Base-by-base conservation (phyloP, 352 stramenopile species). In the Phytopythium helicoides region DNA sequence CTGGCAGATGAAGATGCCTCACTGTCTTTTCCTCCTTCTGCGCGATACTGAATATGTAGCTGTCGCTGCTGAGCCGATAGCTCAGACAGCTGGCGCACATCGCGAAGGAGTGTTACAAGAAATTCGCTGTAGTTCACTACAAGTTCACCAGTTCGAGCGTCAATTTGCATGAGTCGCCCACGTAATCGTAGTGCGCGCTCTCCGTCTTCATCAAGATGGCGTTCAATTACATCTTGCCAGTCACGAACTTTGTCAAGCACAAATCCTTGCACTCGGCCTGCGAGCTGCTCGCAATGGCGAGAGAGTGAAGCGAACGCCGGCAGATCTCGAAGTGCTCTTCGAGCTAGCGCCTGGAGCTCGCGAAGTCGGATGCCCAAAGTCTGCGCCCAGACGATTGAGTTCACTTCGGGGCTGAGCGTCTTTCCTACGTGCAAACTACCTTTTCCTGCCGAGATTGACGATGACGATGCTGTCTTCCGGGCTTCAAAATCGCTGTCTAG, bases 71-170 rank as follows among this genome's bases (percentile, higher is more conserved):
- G 66, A 8, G 60, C 58, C 34, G 64, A 89, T n/a, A 98, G 76
- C 53, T 98, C 94, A 1, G 77, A 85, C 11, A 98, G 81, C 56
- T 98, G 87, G 15, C 94, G 81, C 3, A 97, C 89, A 50, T 98
- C 90, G 4, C 92, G 82, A 21, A 98, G 62, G 7, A 98, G 60
- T 8, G 82, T 95, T 3, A 98, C 94, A 12, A 98, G 83, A 12
- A 89, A 90, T 55, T 98, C 90, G 48, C 89, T 96, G 58, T 95
- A 98, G 58, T 97, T 98, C 38, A 98, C 93, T 3, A 95, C 76
- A 0, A 98, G 63, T 37, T 95, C 71, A 6, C 88, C 90, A 33
- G 68, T 79, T 26, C 87, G 81, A 44, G 66, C 63, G 64, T 97
- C 87, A 49, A 97, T 96, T 53, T 96, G 90, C 81, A 98, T 97